These are phyloP conservation scores for Coriaria nepalensis DNA, from an alignment of 306 rosid species.

Conservation along the genomic window DNA sequence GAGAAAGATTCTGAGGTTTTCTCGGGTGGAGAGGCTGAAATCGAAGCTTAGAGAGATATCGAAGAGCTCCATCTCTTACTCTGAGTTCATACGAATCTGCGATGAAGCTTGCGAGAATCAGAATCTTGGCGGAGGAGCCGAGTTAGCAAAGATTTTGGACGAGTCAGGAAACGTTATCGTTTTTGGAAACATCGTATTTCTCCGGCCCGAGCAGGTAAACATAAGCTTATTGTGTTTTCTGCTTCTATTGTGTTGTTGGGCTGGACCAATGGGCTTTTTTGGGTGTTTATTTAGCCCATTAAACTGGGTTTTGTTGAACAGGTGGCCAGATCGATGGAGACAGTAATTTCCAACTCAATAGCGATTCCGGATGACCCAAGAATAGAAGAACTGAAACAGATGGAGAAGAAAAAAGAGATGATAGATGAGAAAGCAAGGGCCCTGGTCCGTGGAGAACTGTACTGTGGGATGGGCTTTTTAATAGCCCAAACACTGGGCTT, in stretches of 20 bases:
- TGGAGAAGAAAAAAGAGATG: slow-evolving; percentile 35
- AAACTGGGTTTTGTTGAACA: slow-evolving; percentile 5
- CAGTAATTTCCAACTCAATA: slow-evolving; percentile 27
- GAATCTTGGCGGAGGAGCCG: slow-evolving; percentile 27
- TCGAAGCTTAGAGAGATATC: slow-evolving; percentile 34
- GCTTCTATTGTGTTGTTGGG: no score
- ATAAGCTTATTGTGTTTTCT: no score
- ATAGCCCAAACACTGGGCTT: slow-evolving; percentile 38
- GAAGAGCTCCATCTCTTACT: slow-evolving; percentile 34
- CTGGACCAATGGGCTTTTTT: not conserved
- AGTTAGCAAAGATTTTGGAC: slow-evolving; percentile 54
- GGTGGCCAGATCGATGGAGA: slow-evolving; percentile 54
- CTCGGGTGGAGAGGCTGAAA: slow-evolving; percentile 58
- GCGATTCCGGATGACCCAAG: slow-evolving; percentile 44
- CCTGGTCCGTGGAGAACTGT: slow-evolving; percentile 39
- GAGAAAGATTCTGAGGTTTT: slow-evolving; percentile 46
- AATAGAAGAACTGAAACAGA: slow-evolving; percentile 27
- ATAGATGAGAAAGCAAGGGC: slow-evolving; percentile 42
- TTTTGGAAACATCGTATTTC: slow-evolving; percentile 54
- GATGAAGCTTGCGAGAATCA: slow-evolving; percentile 30
- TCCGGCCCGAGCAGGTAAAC: slow-evolving; percentile 56
- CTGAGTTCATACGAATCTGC: slow-evolving; percentile 47
- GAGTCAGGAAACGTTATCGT: slow-evolving; percentile 67
- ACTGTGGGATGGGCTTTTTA: slow-evolving; percentile 43
- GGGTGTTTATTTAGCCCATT: no score